These are phyloP conservation scores for Vigna unguiculata DNA, from an alignment of 306 rosid species.

Conservation along the genomic window DNA sequence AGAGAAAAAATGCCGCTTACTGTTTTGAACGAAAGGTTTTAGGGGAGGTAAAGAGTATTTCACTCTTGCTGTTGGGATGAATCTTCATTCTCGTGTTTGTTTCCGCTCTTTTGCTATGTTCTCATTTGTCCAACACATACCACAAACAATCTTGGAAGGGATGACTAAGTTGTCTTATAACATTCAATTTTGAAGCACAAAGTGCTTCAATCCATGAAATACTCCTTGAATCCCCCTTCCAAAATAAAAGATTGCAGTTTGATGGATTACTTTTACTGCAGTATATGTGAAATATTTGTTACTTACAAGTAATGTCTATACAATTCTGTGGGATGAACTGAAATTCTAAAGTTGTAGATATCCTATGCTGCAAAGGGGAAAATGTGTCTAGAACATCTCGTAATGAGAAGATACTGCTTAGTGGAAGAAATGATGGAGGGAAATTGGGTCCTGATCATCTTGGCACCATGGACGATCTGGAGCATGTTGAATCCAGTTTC, in stretches of 20 bases:
- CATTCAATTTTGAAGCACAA: not conserved
- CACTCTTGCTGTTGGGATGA: not conserved
- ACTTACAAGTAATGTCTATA: constrained; percentile 13
- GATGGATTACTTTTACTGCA: not conserved
- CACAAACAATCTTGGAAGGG: not conserved
- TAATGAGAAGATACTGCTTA: constrained; percentile 59
- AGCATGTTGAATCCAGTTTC: constrained; percentile 81
- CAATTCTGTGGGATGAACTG: constrained; percentile 46
- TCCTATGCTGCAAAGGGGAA: constrained; percentile 67
- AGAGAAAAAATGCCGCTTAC: not conserved
- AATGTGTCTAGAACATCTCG: constrained; percentile 52
- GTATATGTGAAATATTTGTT: constrained; percentile 5
- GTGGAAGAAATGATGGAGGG: constrained; percentile 59
- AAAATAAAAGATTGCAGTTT: not conserved
- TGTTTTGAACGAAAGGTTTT: not conserved
- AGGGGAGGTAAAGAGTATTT: not conserved
- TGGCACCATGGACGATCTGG: constrained; percentile 58
- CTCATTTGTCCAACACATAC: not conserved
- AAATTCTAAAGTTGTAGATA: constrained; percentile 53
- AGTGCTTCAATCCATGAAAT: not conserved
- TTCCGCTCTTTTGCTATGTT: not conserved
- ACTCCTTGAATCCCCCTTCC: not conserved
- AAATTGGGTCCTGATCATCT: constrained; percentile 61
- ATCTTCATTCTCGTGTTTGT: not conserved
- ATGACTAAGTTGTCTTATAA: constrained; percentile 4